phyloP scores from a whole-genome alignment of 106 monocot genomes.

The Posidonia australis region DNA sequence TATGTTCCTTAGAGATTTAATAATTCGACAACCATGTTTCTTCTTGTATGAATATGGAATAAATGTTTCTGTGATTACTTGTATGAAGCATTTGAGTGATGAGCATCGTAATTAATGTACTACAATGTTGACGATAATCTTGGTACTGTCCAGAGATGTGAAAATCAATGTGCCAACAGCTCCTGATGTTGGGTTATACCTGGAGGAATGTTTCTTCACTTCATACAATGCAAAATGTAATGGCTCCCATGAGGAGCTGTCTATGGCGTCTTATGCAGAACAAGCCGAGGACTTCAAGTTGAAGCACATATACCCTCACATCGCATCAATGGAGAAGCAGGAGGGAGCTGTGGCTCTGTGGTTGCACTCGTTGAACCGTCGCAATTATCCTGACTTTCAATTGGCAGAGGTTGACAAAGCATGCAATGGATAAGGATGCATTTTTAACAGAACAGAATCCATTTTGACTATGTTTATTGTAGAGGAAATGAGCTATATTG shows the following conservation, averaged over 20 bases:
- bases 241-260: constrained; percentile 46
- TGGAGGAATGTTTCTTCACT: constrained; percentile 76
- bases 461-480: neutral
- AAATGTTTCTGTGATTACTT: neutral
- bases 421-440: neutral
- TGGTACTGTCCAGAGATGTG: constrained; percentile 43
- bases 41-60: too few relatives aligned
- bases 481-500: neutral
- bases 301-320: constrained; percentile 63
- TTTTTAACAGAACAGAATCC: neutral
- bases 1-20: too few relatives aligned
- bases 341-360: constrained; percentile 90
- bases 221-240: constrained; percentile 26
- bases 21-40: too few relatives aligned
- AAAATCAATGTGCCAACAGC: constrained; percentile 86
- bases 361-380: constrained; percentile 83
- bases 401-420: constrained; percentile 17
- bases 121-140: neutral
- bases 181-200: constrained; percentile 82
- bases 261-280: constrained; percentile 63
- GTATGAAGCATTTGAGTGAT: neutral
- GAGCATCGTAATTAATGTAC: neutral
- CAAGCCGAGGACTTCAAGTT: constrained; percentile 73
- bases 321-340: constrained; percentile 85
- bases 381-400: constrained; percentile 79